Percentiles rank a stretch among this genome's conserved stretches.
phyloP scores from a whole-genome alignment of 202 grass and related monocot species.

The Saccharum hybrid region DNA sequence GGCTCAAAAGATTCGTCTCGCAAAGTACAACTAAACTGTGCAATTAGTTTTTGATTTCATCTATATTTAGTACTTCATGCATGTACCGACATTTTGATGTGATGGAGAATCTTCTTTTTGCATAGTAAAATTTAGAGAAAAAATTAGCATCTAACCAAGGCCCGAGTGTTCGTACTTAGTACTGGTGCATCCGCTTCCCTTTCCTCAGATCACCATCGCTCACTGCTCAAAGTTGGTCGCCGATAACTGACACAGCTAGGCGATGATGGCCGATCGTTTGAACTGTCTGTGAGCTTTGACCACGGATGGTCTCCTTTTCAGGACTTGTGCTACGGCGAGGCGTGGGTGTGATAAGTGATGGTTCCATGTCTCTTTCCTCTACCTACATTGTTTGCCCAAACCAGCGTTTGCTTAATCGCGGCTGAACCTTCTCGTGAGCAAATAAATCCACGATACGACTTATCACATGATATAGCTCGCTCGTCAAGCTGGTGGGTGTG shows the following conservation, averaged over 20 bases:
- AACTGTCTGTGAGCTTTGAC: conserved; percentile 1
- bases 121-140: no score
- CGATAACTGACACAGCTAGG: background rate
- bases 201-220: background rate
- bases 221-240: background rate
- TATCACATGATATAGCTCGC: background rate
- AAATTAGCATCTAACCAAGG: no score
- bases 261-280: background rate
- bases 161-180: no score
- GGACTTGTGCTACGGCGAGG: background rate
- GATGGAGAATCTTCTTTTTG: no score
- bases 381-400: background rate
- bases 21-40: no score
- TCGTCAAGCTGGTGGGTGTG: background rate
- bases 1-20: no score
- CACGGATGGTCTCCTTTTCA: background rate
- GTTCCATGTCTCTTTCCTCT: conserved; percentile 37
- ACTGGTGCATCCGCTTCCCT: background rate
- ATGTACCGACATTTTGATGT: no score
- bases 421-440: background rate
- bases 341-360: background rate
- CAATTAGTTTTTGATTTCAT: no score
- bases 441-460: background rate
- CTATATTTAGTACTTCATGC: no score
- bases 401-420: background rate